phyloP scores from a whole-genome alignment of 2,329 filamentous ascomycete genomes.

The Trichoderma afroharzianum region DNA sequence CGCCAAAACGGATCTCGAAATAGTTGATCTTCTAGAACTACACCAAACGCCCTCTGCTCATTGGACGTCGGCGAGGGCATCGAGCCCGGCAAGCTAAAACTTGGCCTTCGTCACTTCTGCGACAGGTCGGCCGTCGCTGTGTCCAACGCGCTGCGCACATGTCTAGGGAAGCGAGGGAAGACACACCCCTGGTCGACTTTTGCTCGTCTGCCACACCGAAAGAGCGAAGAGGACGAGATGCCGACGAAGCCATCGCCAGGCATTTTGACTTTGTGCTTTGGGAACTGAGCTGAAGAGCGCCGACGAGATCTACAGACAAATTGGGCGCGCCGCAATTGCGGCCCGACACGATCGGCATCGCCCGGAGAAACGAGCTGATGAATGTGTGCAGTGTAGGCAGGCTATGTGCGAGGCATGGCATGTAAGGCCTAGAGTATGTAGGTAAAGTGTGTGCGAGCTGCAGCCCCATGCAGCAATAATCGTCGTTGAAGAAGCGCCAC shows the following conservation, averaged over 20 bases:
- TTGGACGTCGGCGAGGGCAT: slow-evolving; percentile 1
- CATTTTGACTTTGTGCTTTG: not conserved
- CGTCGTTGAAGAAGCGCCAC: not conserved
- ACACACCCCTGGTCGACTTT: not conserved
- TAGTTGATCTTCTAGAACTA: slow-evolving; percentile 22
- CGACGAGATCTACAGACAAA: slow-evolving; percentile 9
- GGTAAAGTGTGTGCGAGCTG: slow-evolving; percentile 5
- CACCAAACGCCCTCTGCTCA: slow-evolving; percentile 2
- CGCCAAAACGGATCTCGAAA: slow-evolving; percentile 5
- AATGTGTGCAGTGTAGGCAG: not conserved
- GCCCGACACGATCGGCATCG: slow-evolving; percentile 15
- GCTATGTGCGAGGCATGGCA: not conserved
- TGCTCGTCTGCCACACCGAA: not conserved
- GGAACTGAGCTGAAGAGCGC: not conserved
- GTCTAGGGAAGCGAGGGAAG: not conserved
- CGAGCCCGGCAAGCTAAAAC: slow-evolving; percentile 3
- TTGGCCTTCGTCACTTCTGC: slow-evolving; percentile 11
- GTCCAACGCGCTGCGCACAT: not conserved
- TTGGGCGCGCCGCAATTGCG: slow-evolving; percentile 15
- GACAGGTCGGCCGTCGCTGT: not conserved
- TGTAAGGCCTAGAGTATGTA: not conserved
- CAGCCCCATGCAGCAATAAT: slow-evolving; percentile 1
- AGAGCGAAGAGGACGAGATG: not conserved
- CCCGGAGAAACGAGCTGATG: slow-evolving; percentile 9
- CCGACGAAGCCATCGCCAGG: not conserved